Percentiles rank a stretch among this genome's conserved stretches.
phyloP scores from a whole-genome alignment of 495 filamentous ascomycete species.

The Rusavskia elegans region DNA sequence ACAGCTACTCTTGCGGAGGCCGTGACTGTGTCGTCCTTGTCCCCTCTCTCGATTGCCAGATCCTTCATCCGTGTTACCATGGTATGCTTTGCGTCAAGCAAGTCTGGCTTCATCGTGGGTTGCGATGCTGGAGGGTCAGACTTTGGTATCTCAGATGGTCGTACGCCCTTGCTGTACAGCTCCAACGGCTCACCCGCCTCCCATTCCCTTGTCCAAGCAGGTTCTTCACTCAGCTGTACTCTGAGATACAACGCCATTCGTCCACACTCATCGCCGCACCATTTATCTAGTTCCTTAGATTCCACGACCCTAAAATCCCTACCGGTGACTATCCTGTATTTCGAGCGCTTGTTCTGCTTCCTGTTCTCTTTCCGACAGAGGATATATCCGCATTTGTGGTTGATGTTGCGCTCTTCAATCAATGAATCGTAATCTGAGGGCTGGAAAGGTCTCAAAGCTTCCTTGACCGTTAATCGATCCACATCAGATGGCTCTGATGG shows the following conservation, averaged over 20 bases:
- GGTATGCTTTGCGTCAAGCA: no score
- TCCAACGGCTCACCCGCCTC: slow-evolving; percentile 29
- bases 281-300: slow-evolving; percentile 60
- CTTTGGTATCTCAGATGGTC: not conserved
- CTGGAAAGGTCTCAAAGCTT: slow-evolving; percentile 51
- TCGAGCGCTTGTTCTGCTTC: slow-evolving; percentile 26
- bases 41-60: slow-evolving; percentile 34
- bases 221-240: slow-evolving; percentile 65
- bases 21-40: slow-evolving; percentile 16
- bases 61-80: slow-evolving; percentile 13
- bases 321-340: slow-evolving; percentile 33
- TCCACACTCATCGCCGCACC: slow-evolving; percentile 73
- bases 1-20: slow-evolving; percentile 5
- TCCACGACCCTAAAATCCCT: slow-evolving; percentile 43
- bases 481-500: slow-evolving; percentile 38
- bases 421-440: slow-evolving; percentile 75
- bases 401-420: slow-evolving; percentile 71
- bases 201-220: slow-evolving; percentile 55
- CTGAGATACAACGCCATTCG: slow-evolving; percentile 66
- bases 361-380: slow-evolving; percentile 48
- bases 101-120: no score
- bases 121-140: no score
- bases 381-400: slow-evolving; percentile 63
- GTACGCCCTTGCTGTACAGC: slow-evolving; percentile 33
- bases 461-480: slow-evolving; percentile 42